Conservation (phyloP, 169 alveolate genomes). For the Eimeria brunetti region DNA sequence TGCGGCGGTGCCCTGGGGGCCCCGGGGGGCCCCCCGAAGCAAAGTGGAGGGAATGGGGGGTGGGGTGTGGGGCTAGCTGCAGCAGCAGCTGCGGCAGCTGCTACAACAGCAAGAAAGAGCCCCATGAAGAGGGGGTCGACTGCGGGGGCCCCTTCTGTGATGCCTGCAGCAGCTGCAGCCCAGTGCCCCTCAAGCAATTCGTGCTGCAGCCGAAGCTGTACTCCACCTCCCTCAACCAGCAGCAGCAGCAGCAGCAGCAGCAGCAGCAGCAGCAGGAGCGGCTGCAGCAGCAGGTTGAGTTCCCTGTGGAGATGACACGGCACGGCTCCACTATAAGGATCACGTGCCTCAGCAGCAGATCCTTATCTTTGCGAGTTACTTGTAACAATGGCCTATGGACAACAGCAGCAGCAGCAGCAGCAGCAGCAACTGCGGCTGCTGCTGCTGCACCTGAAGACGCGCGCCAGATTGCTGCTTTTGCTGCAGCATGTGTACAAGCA, state of each 20-base stretch:
- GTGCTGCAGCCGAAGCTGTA: slow-evolving; percentile 44
- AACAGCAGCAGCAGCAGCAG: slow-evolving; percentile 19
- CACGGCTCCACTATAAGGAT: slow-evolving; percentile 12
- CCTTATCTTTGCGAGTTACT: slow-evolving; percentile 28
- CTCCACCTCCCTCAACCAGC: not conserved
- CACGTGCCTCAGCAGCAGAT: not conserved
- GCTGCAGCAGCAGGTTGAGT: slow-evolving; percentile 34
- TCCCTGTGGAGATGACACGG: slow-evolving; percentile 19
- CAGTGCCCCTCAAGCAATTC: slow-evolving; percentile 65
- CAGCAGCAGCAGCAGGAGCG: slow-evolving; percentile 25
- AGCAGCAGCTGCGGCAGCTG: slow-evolving; percentile 83
- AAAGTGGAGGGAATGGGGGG: slow-evolving; percentile 86
- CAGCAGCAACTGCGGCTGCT: not conserved
- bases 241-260: slow-evolving; percentile 38
- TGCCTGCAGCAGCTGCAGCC: slow-evolving; percentile 75
- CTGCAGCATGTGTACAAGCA: slow-evolving; percentile 42
- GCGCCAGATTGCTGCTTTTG: slow-evolving; percentile 16
- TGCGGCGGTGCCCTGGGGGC: slow-evolving; percentile 44
- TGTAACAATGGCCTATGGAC: slow-evolving; percentile 67
- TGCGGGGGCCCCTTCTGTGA: slow-evolving; percentile 80
- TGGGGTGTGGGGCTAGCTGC: slow-evolving; percentile 87
- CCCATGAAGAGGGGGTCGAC: slow-evolving; percentile 83
- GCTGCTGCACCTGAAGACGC: slow-evolving; percentile 43
- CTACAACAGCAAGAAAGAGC: slow-evolving; percentile 83
- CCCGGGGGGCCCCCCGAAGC: slow-evolving; percentile 24